These are phyloP conservation scores for Aspergillus intermedius DNA, from an alignment of 2,329 filamentous ascomycete genomes.

Conservation along the genomic window DNA sequence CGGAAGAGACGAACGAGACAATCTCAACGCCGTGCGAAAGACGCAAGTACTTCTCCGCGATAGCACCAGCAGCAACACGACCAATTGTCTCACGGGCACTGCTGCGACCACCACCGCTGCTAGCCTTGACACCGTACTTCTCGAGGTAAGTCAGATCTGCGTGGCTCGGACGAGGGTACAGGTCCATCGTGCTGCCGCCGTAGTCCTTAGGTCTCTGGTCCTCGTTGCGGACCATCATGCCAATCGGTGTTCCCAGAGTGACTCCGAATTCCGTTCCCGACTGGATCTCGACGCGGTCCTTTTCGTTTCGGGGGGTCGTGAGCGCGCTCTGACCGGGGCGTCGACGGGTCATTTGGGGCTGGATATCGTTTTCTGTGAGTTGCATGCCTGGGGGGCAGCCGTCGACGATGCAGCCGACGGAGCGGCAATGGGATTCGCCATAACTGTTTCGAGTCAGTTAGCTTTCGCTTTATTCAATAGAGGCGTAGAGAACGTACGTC, in stretches of 20 bases:
- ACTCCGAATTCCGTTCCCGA: constrained; percentile 86
- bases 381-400: constrained; percentile 82
- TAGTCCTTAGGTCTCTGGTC: constrained; percentile 93
- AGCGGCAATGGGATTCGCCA: constrained; percentile 85
- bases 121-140: constrained; percentile 93
- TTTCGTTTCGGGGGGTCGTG: constrained; percentile 88
- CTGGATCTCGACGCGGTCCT: constrained; percentile 85
- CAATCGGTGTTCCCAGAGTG: constrained; percentile 86
- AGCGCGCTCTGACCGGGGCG: constrained; percentile 84
- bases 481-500: constrained; percentile 52
- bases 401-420: constrained; percentile 91
- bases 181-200: constrained; percentile 79
- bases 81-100: constrained; percentile 94
- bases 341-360: constrained; percentile 87
- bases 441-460: constrained; percentile 43
- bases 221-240: constrained; percentile 80
- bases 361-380: constrained; percentile 79
- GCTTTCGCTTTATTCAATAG: background rate
- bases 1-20: constrained; percentile 79
- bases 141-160: constrained; percentile 96
- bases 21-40: constrained; percentile 82
- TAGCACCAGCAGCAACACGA: constrained; percentile 83
- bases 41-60: constrained; percentile 85
- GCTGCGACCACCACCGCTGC: constrained; percentile 79
- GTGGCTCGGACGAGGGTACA: constrained; percentile 84